Base-by-base conservation (phyloP, 2,329 filamentous ascomycete species). In the Exophiala lecanii-corni region DNA sequence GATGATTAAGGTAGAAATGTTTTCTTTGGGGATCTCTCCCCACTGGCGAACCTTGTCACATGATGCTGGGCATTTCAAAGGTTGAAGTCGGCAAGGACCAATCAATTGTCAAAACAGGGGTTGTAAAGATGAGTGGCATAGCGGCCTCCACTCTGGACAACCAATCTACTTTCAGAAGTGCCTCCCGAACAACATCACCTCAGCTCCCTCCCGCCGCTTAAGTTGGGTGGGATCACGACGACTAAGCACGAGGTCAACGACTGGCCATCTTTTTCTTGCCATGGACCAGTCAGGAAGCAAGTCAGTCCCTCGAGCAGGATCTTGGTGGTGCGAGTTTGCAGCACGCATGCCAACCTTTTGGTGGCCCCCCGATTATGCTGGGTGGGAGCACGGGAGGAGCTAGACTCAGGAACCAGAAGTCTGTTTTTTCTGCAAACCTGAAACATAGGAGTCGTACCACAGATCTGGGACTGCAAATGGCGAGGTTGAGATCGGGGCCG, bases 161-260 rank as follows among this genome's bases (percentile, higher is more conserved):
- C 50, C 48, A 53, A 53, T 53, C 21, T 34, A 21, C 25, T 41
- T 43, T 36, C 50, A 51, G 42, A 53, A 49, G 34, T 47, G 47
- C 42, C 42, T 39, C 45, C 26, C 32, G 41, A 49, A 45, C 25
- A 53, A 41, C 43, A 53, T 51, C 37, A 44, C 44, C 39, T 48
- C 45, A 50, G 49, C 40, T 54, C 36, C 7, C 38, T 39, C 34
- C 45, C 48, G 48, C 47, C 25, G 37, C 35, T 50, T 55, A 55
- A 45, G 25, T 40, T 41, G 49, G 54, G 38, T 52, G 45, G 51
- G 45, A 39, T 49, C 32, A 32, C 48, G 44, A 54, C 45, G 25
- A 31, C 35, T 19, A 6, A 33, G 19, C 19, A 31, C 30, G 41
- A n/a, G 25, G 42, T 36, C 40, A 52, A 41, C 41, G 50, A 56